phyloP scores from a whole-genome alignment of 2,329 filamentous ascomycete species.

The Paecilomyces formosus region DNA sequence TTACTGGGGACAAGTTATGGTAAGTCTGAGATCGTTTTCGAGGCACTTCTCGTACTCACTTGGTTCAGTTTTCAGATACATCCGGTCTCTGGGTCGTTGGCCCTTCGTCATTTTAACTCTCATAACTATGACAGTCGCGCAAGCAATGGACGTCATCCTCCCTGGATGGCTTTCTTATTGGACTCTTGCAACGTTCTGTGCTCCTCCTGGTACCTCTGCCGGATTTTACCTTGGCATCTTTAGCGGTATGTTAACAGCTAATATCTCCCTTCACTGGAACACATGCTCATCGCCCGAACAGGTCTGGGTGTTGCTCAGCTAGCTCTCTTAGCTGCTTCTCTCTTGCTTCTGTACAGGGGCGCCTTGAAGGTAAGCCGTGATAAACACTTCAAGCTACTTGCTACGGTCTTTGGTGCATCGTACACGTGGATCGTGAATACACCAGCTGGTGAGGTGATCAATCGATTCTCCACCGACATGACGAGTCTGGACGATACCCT shows the following conservation, averaged over 20 bases:
- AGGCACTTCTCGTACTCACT: not conserved
- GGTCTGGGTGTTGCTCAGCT: conserved; percentile 5
- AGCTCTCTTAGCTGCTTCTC: conserved; percentile 4
- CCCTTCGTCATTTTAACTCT: conserved; percentile 1
- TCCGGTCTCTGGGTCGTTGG: conserved; percentile 5
- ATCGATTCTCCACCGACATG: conserved; percentile 10
- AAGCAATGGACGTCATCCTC: conserved; percentile 6
- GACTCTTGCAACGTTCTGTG: conserved; percentile 1
- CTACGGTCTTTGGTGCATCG: conserved; percentile 6
- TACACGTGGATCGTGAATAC: conserved; percentile 10
- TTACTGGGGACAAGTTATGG: not conserved
- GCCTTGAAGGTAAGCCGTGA: conserved; percentile 8
- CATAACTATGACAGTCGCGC: conserved; percentile 1
- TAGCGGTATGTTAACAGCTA: not conserved
- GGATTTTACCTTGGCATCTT: conserved; percentile 3
- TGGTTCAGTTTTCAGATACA: conserved; percentile 3
- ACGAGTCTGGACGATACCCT: conserved; percentile 7
- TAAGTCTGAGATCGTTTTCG: not conserved
- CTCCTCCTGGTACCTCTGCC: not conserved
- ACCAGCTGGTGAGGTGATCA: conserved; percentile 8
- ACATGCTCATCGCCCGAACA: not conserved
- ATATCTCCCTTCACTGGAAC: not conserved
- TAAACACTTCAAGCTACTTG: conserved; percentile 6
- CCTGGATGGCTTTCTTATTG: conserved; percentile 8
- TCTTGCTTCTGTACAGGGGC: conserved; percentile 5